Conservation (phyloP, 2,329 filamentous ascomycete species). For the Aspergillus viridinutans region DNA sequence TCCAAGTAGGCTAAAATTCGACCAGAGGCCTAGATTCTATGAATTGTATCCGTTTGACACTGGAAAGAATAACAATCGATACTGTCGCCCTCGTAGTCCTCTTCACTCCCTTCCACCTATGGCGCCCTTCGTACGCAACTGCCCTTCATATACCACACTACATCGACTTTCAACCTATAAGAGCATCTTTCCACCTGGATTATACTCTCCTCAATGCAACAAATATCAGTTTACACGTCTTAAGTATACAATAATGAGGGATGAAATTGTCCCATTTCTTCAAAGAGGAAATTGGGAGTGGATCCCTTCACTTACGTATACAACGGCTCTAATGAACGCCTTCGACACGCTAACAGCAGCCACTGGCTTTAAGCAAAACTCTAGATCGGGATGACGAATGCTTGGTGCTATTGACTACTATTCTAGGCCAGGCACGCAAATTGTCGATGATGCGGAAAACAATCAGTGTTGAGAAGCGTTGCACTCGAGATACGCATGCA, state of each 20-base stretch:
- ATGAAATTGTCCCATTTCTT: neutral
- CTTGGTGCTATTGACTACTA: neutral
- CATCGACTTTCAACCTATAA: neutral
- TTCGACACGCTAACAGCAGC: neutral
- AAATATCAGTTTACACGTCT: too few relatives aligned
- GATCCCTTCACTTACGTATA: neutral
- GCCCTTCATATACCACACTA: neutral
- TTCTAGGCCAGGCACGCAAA: neutral
- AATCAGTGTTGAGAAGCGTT: neutral
- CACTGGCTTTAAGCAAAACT: neutral
- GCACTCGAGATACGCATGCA: neutral
- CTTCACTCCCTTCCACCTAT: neutral
- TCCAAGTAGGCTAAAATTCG: too few relatives aligned
- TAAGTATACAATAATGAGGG: neutral
- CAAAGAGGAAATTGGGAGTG: neutral
- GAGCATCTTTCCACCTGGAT: neutral
- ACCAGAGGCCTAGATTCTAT: neutral
- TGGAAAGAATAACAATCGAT: neutral
- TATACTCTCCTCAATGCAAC: neutral
- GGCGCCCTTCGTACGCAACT: neutral
- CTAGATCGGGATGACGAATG: neutral
- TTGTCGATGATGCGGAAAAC: neutral
- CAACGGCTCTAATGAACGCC: neutral
- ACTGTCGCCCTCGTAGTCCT: neutral
- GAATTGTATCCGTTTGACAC: neutral